Evolutionary conservation across 176 grass and related monocot genomes (phyloP).

Genomic region (maize (Zea mays)): Zm-B73-REFERENCE-NAM-5.0 NC_050099.1:130086001-130086500

Average conservation of each 20-base stretch:
- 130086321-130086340: slow-evolving; percentile 26
- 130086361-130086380: slow-evolving; percentile 22
- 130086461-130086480: slow-evolving; percentile 1
- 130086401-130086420: background rate
- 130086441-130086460: slow-evolving; percentile 32
- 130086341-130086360: too few species aligned
- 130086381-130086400: slow-evolving; percentile 13
- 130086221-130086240: slow-evolving; percentile 15
- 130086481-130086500: slow-evolving; percentile 46
- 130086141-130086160: slow-evolving; percentile 30
- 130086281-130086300: slow-evolving; percentile 45
- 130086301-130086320: slow-evolving; percentile 39
- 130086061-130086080: too few species aligned
- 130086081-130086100: slow-evolving; percentile 37
- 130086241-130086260: slow-evolving; percentile 14
- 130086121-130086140: slow-evolving; percentile 7
- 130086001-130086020: too few species aligned
- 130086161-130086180: slow-evolving; percentile 17
- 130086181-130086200: slow-evolving; percentile 46
- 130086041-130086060: too few species aligned
- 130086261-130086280: background rate
- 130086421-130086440: slow-evolving; percentile 31
- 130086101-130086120: slow-evolving; percentile 3
- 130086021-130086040: too few species aligned
- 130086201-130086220: background rate